Evolutionary conservation across 2,329 filamentous ascomycete species (phyloP).

Genomic region (Arthrobotrys iridis): DNA sequence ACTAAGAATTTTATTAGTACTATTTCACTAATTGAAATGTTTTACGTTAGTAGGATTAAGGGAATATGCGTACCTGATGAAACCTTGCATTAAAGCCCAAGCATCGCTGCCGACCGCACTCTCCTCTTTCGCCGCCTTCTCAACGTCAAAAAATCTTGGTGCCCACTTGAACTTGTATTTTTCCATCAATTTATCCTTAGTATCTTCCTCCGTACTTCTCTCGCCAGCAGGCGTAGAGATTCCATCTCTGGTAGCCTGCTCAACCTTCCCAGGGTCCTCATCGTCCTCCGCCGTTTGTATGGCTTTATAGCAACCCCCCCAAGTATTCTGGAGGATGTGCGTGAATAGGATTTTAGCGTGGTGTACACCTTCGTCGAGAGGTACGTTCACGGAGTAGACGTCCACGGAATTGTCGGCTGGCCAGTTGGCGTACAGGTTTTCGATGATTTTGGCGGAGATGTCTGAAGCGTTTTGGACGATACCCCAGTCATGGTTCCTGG

Average conservation of each 20-base stretch:
- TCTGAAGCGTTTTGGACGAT: slow-evolving; percentile 81
- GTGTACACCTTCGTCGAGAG: slow-evolving; percentile 79
- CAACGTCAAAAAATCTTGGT: slow-evolving; percentile 85
- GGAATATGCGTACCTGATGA: slow-evolving; percentile 74
- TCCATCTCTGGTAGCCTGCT: slow-evolving; percentile 77
- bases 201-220: slow-evolving; percentile 65
- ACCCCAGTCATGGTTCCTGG: slow-evolving; percentile 80
- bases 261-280: slow-evolving; percentile 73
- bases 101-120: slow-evolving; percentile 77
- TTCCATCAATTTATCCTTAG: slow-evolving; percentile 64
- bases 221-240: slow-evolving; percentile 62
- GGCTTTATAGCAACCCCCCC: slow-evolving; percentile 84
- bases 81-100: slow-evolving; percentile 87
- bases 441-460: slow-evolving; percentile 79
- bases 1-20: slow-evolving; percentile 64
- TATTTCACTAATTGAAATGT: neutral
- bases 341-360: slow-evolving; percentile 79
- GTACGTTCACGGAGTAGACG: slow-evolving; percentile 91
- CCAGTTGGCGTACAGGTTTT: slow-evolving; percentile 81
- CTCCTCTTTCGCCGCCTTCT: slow-evolving; percentile 68
- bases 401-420: slow-evolving; percentile 73
- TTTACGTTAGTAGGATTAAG: neutral
- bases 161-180: slow-evolving; percentile 86
- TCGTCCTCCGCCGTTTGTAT: slow-evolving; percentile 72
- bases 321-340: slow-evolving; percentile 87